Evolutionary conservation across 306 rosid genomes (phyloP).

Genomic region (Castanea crenata): DNA sequence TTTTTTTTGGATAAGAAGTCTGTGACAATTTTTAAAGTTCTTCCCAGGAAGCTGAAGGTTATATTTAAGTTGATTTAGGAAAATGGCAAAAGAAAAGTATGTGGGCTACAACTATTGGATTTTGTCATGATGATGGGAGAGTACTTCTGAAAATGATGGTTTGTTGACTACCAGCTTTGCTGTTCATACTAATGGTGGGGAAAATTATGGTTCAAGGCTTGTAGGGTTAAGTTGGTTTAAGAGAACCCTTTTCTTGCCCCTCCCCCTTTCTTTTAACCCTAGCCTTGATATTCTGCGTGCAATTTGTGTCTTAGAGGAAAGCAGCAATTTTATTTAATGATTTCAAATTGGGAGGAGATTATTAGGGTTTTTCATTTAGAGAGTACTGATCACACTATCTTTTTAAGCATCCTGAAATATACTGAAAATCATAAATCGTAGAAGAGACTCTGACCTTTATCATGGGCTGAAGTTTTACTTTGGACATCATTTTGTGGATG

Average conservation of each 20-base stretch:
- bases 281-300: background rate
- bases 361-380: background rate
- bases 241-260: no score
- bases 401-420: background rate
- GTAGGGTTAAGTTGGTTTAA: background rate
- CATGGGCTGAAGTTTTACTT: background rate
- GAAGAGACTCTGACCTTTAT: background rate
- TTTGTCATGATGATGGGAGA: background rate
- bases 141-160: background rate
- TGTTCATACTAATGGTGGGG: background rate
- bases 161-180: background rate
- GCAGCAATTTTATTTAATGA: background rate
- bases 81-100: background rate
- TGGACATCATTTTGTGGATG: background rate
- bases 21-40: background rate
- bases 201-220: background rate
- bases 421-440: background rate
- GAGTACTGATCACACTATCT: background rate
- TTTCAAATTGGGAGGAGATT: background rate
- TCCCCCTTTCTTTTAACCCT: background rate
- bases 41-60: background rate
- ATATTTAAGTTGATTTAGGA: background rate
- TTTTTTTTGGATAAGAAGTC: no score
- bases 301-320: background rate
- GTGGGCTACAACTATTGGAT: background rate